Evolutionary conservation across 345 rosid species (phyloP).

Genomic region (Euclidium syriacum): DNA sequence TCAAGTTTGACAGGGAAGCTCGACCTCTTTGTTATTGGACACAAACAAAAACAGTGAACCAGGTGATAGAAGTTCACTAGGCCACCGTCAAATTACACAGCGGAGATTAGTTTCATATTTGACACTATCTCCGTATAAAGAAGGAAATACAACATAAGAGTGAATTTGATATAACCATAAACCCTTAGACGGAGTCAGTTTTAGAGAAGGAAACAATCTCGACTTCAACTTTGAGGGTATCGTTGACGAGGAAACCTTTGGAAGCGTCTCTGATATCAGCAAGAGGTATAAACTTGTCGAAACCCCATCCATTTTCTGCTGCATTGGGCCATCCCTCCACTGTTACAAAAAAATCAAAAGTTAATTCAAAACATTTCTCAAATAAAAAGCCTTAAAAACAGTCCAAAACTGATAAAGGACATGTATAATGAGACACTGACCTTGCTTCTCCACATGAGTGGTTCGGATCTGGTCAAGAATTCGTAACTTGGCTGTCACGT

Average conservation of each 20-base stretch:
- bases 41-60: not conserved
- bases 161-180: not conserved
- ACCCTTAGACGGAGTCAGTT: not conserved
- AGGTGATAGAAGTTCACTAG: not conserved
- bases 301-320: slow-evolving; percentile 3
- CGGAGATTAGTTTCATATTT: too few relatives aligned
- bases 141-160: not conserved
- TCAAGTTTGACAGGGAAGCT: too few relatives aligned
- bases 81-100: not conserved
- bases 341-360: not conserved
- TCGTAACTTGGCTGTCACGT: slow-evolving; percentile 5
- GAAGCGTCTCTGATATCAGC: not conserved
- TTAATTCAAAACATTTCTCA: too few relatives aligned
- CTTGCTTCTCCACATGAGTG: not conserved
- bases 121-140: too few relatives aligned
- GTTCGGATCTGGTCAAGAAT: not conserved
- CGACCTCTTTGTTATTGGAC: not conserved
- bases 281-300: not conserved
- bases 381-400: too few relatives aligned
- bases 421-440: not conserved
- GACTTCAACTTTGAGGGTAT: not conserved
- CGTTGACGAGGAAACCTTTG: not conserved
- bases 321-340: slow-evolving; percentile 1
- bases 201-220: not conserved
- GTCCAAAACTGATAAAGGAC: too few relatives aligned